These are phyloP conservation scores for Bonnemaisonia californica DNA, from an alignment of 31 red algal species.

Conservation along the genomic window DNA sequence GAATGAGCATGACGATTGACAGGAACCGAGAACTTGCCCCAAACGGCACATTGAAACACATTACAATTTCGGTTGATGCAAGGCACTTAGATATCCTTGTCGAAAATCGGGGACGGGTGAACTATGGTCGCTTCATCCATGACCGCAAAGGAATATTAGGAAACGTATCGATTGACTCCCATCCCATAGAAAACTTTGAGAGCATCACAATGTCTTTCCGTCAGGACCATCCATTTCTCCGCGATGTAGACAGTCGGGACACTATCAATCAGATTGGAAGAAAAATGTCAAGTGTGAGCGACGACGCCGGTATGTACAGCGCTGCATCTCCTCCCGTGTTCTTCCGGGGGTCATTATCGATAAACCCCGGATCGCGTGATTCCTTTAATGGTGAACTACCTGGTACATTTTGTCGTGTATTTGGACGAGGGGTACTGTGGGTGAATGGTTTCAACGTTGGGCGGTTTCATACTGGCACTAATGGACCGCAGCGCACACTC, in stretches of 20 bases:
- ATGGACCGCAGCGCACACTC: conserved; percentile 29
- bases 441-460: conserved; percentile 61
- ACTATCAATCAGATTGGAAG: conserved; percentile 28
- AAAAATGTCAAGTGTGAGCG: conserved; percentile 15
- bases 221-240: conserved; percentile 52
- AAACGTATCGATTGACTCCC: conserved; percentile 41
- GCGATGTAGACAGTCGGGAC: conserved; percentile 14
- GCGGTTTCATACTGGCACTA: conserved; percentile 34
- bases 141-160: conserved; percentile 48
- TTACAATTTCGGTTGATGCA: conserved; percentile 19
- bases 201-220: conserved; percentile 53
- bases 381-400: conserved; percentile 38
- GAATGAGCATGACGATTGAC: conserved; percentile 25
- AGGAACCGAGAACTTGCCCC: conserved; percentile 25
- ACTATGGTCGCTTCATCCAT: conserved; percentile 56
- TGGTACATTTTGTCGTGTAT: conserved; percentile 46
- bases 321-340: conserved; percentile 31
- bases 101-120: conserved; percentile 59
- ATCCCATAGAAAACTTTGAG: conserved; percentile 23
- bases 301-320: conserved; percentile 12
- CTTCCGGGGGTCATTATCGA: conserved; percentile 48
- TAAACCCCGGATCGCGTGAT: conserved; percentile 28
- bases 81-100: conserved; percentile 42
- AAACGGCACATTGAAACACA: conserved; percentile 8
- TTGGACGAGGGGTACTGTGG: conserved; percentile 45